A percentile compares a stretch with the other conserved stretches of the same genome.
phyloP scores from a whole-genome alignment of 768 basidiomycete species.

The Austroboletus festivus region DNA sequence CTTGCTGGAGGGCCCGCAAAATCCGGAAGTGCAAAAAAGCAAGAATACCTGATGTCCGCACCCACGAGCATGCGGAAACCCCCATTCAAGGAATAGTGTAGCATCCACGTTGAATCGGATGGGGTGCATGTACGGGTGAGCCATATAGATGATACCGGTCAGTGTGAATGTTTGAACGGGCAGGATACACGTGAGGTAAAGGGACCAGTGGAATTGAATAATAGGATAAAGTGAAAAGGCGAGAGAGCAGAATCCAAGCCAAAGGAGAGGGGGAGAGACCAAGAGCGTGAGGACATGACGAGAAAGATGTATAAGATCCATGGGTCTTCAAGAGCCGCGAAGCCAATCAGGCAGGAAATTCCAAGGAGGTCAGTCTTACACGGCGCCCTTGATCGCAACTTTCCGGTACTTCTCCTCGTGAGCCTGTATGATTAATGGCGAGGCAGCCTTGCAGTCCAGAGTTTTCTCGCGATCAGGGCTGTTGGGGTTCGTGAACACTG shows the following conservation, averaged over 20 bases:
- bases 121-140: not conserved
- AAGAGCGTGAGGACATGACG: slow-evolving; percentile 10
- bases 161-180: no score
- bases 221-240: slow-evolving; percentile 8
- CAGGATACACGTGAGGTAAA: slow-evolving; percentile 2
- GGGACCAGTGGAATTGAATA: slow-evolving; percentile 9
- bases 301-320: slow-evolving; percentile 9
- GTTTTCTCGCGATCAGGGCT: slow-evolving; percentile 59
- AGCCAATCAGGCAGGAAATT: slow-evolving; percentile 1
- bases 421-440: slow-evolving; percentile 52
- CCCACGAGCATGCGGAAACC: not conserved
- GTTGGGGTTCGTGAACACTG: slow-evolving; percentile 62
- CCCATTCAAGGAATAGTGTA: not conserved
- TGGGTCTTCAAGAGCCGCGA: slow-evolving; percentile 11
- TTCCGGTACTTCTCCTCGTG: slow-evolving; percentile 83
- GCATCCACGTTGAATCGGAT: no score
- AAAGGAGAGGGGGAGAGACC: slow-evolving; percentile 12
- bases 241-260: slow-evolving; percentile 2
- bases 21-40: no score
- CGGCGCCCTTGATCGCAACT: slow-evolving; percentile 89
- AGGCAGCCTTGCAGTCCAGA: slow-evolving; percentile 70
- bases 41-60: not conserved
- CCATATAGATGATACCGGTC: no score
- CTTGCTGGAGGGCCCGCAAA: not conserved
- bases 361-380: slow-evolving; percentile 40